These are phyloP conservation scores for Hydnomerulius pinastri DNA, from an alignment of 768 basidiomycete species.

Conservation along the genomic window DNA sequence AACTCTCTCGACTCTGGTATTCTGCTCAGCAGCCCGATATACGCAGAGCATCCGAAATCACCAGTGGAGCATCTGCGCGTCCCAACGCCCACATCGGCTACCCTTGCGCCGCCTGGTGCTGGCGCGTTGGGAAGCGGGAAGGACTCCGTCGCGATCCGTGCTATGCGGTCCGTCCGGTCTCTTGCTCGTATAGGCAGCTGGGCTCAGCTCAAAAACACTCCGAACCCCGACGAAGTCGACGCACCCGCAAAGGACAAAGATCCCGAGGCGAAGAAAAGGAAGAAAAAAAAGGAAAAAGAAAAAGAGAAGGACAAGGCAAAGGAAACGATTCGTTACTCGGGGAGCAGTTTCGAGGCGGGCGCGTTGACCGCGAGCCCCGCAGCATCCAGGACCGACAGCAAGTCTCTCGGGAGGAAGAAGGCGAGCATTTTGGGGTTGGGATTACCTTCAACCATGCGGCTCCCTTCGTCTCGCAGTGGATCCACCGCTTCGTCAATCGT, in stretches of 20 bases:
- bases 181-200: slow-evolving; percentile 74
- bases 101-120: slow-evolving; percentile 40
- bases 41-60: slow-evolving; percentile 15
- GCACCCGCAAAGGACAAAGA: slow-evolving; percentile 30
- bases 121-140: slow-evolving; percentile 31
- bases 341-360: slow-evolving; percentile 73
- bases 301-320: slow-evolving; percentile 35
- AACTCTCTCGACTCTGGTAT: slow-evolving; percentile 60
- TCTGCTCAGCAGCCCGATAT: slow-evolving; percentile 30
- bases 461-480: slow-evolving; percentile 38
- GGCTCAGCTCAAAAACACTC: slow-evolving; percentile 54
- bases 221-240: slow-evolving; percentile 32
- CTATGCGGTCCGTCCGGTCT: slow-evolving; percentile 74
- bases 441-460: slow-evolving; percentile 54
- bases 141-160: slow-evolving; percentile 74
- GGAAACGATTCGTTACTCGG: slow-evolving; percentile 47
- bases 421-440: slow-evolving; percentile 63
- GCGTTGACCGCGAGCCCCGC: slow-evolving; percentile 42
- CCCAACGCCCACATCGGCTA: slow-evolving; percentile 28
- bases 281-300: slow-evolving; percentile 41
- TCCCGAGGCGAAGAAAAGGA: slow-evolving; percentile 35
- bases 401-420: slow-evolving; percentile 56
- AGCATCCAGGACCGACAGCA: slow-evolving; percentile 24
- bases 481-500: slow-evolving; percentile 39
- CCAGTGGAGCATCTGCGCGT: slow-evolving; percentile 12